These are phyloP conservation scores for Xylaria grammica DNA, from an alignment of 495 filamentous ascomycete genomes.

Conservation along the genomic window DNA sequence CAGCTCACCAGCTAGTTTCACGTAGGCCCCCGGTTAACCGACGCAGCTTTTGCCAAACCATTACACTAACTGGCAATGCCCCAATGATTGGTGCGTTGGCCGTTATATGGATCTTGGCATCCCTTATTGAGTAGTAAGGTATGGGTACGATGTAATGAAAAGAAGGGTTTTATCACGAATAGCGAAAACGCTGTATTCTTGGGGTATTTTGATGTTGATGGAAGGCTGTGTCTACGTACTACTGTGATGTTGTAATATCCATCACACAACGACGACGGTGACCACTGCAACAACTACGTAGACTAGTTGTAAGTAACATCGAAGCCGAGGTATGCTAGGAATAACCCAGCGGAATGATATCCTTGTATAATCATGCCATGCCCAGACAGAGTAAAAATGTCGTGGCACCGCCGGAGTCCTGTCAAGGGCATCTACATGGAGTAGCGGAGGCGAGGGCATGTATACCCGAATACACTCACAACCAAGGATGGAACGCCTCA, in stretches of 20 bases:
- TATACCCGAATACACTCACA: neutral
- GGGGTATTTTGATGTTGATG: neutral
- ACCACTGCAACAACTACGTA: too few species aligned
- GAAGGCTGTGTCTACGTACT: neutral
- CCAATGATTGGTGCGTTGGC: neutral
- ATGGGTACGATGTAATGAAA: too few species aligned
- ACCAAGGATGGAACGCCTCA: neutral
- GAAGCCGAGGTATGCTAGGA: neutral
- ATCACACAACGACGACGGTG: neutral
- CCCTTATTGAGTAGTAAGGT: too few species aligned
- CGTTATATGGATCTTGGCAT: too few species aligned
- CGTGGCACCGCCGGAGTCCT: neutral
- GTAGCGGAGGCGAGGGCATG: neutral
- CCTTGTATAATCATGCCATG: constrained; percentile 10
- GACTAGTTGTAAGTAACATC: neutral
- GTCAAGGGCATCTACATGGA: neutral
- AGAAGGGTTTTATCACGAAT: neutral
- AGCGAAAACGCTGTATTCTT: neutral
- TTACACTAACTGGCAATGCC: neutral
- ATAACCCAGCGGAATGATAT: constrained; percentile 1
- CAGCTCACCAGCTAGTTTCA: neutral
- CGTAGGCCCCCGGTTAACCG: neutral
- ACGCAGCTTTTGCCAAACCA: too few species aligned
- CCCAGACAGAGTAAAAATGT: neutral
- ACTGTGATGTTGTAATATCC: neutral